Base-by-base conservation (phyloP, 441 rosid species). In the Erodium chrysanthum region DNA sequence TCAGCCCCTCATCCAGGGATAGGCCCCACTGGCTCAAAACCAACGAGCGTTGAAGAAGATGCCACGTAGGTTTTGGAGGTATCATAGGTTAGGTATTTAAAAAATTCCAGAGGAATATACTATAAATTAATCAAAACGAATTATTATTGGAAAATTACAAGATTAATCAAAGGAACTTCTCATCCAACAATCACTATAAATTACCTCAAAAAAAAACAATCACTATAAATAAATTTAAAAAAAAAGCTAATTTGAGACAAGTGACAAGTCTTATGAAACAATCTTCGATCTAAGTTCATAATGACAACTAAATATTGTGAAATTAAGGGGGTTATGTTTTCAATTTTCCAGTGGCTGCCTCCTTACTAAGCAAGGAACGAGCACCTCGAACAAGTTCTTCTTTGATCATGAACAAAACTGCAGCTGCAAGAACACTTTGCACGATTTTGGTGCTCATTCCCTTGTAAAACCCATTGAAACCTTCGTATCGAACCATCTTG, bases 381-480 rank as follows among this genome's bases (percentile, higher is more conserved):
- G 82, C 82, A 22, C 91, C 87, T 69, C 75, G 83, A 25, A 90
- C 95, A 10, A 90, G 89, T 76, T 90, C 97, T 77, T 87, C 98
- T 79, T 93, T 90, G 22, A 91, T 71, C 97, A 88, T 87, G 85
- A 93, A 93, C 72, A 93, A 75, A 11, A 89, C 86, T 15, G 97
- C 95, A 60, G 97, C 95, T 0, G 96, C 95, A 12, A 93, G 87
- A 69, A 90, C 97, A 50, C 97, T 93, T 74, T 93, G 98, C 0
- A 81, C 78, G 23, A 93, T 88, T 79, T 90, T 90, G 1, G 97
- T 89, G 80, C 86, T 83, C 97, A 93, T 93, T 31, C 98, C 98
- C 75, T 90, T 86, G 87, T 93, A 93, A 75, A 93, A 89, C 23
- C 97, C 88, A 20, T 77, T 65, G 22, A 84, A 74, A 42, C 98